phyloP scores from a whole-genome alignment of 805 yeast species.

The Suhomyces sp. region DNA sequence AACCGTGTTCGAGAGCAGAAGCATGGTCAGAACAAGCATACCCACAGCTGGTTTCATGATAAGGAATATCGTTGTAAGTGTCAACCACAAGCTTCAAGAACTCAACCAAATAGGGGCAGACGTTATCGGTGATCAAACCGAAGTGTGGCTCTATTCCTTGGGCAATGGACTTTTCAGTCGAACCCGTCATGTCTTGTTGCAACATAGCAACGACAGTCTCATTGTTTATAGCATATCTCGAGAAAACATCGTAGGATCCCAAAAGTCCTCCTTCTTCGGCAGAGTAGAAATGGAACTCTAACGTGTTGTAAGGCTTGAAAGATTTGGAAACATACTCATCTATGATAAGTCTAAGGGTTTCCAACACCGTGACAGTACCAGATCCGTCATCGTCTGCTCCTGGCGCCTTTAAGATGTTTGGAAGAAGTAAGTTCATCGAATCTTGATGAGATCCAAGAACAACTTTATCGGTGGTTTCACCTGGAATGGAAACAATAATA shows the following conservation, averaged over 20 bases:
- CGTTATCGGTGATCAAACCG: constrained; percentile 78
- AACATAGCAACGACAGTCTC: constrained; percentile 73
- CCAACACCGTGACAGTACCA: constrained; percentile 77
- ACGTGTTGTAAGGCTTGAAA: constrained; percentile 60
- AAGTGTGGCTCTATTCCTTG: constrained; percentile 58
- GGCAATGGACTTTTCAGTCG: constrained; percentile 48
- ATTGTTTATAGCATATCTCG: constrained; percentile 43
- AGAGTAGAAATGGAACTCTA: constrained; percentile 92
- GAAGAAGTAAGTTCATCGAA: constrained; percentile 71
- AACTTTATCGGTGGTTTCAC: constrained; percentile 48
- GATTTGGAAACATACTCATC: constrained; percentile 26
- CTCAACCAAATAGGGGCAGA: constrained; percentile 50
- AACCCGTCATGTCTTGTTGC: constrained; percentile 96
- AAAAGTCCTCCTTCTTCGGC: constrained; percentile 93
- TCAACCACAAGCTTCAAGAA: constrained; percentile 62
- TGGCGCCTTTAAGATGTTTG: constrained; percentile 69
- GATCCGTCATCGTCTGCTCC: constrained; percentile 97
- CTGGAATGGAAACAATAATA: constrained; percentile 62
- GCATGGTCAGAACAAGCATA: constrained; percentile 95
- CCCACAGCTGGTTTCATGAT: constrained; percentile 76
- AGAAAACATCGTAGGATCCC: constrained; percentile 80
- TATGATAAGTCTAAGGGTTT: constrained; percentile 64
- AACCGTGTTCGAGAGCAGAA: constrained; percentile 78
- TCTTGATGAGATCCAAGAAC: constrained; percentile 91
- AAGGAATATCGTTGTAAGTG: constrained; percentile 64